Evolutionary conservation across 129 eudicot genomes (phyloP).

Genomic region (Flaveria robusta): DNA sequence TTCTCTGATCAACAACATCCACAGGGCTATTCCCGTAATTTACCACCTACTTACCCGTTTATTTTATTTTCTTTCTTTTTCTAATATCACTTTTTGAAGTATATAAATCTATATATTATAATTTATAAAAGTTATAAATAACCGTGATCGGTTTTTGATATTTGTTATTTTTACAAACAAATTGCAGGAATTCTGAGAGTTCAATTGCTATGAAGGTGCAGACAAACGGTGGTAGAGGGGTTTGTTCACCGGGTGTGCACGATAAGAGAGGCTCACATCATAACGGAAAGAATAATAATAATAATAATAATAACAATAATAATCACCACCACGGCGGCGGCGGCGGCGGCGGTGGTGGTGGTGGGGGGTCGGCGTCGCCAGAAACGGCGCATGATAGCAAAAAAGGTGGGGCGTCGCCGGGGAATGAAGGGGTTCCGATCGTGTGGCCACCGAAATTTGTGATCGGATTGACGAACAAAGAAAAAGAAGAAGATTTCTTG

Average conservation of each 20-base stretch:
- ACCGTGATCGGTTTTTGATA: conserved; percentile 1
- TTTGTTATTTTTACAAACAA: conserved; percentile 5
- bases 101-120: not conserved
- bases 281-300: conserved; percentile 20
- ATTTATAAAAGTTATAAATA: not conserved
- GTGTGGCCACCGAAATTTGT: conserved; percentile 91
- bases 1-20: conserved; percentile 24
- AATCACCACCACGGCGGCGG: not conserved
- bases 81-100: conserved; percentile 10
- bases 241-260: no score
- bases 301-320: not conserved
- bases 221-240: conserved; percentile 45
- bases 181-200: conserved; percentile 57
- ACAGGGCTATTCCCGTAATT: conserved; percentile 46
- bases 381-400: conserved; percentile 54
- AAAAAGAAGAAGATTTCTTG: conserved; percentile 92
- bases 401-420: conserved; percentile 63
- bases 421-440: conserved; percentile 53
- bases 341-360: conserved; percentile 31
- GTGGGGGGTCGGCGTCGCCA: conserved; percentile 69
- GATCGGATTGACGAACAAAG: conserved; percentile 84
- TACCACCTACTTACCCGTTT: not conserved
- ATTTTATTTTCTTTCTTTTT: not conserved
- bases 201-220: conserved; percentile 72
- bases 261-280: conserved; percentile 17